Percentiles rank a stretch among this genome's conserved stretches.
phyloP scores from a whole-genome alignment of 2,329 filamentous ascomycete species.

The Dichotomopilus funicola region DNA sequence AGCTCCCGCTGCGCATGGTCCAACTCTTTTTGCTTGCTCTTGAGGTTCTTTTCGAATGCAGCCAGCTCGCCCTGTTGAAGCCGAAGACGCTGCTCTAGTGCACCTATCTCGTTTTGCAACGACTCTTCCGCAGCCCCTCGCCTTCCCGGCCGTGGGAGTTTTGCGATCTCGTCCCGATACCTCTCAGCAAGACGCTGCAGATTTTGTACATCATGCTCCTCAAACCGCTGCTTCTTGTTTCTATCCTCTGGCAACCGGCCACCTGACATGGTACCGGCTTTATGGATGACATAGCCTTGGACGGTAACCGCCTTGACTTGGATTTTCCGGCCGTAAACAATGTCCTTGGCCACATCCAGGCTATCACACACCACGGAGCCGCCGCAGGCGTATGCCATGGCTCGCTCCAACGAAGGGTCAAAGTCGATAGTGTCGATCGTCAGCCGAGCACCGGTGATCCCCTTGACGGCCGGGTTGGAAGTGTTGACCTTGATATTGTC shows the following conservation, averaged over 20 bases:
- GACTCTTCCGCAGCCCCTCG: conserved; percentile 71
- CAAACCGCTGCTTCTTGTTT: conserved; percentile 73
- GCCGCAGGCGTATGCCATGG: conserved; percentile 90
- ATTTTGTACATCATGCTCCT: conserved; percentile 82
- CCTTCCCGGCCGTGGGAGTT: conserved; percentile 71
- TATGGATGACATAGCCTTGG: conserved; percentile 95
- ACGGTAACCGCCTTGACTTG: conserved; percentile 91
- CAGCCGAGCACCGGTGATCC: conserved; percentile 75
- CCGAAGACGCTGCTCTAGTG: conserved; percentile 68
- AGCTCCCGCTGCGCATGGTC: conserved; percentile 67
- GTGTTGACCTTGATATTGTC: conserved; percentile 96
- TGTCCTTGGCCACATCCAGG: conserved; percentile 75
- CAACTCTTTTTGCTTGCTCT: conserved; percentile 77
- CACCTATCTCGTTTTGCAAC: conserved; percentile 70
- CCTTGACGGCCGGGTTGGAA: conserved; percentile 84
- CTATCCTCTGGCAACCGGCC: conserved; percentile 73
- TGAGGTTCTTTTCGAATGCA: conserved; percentile 73
- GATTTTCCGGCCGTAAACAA: conserved; percentile 78
- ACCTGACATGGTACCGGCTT: conserved; percentile 93
- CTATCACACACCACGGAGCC: conserved; percentile 92
- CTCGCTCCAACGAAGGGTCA: conserved; percentile 78
- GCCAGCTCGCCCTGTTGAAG: conserved; percentile 69
- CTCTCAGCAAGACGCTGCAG: conserved; percentile 71
- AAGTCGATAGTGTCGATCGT: conserved; percentile 97
- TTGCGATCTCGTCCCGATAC: conserved; percentile 68